Conservation (phyloP, 768 basidiomycete species). For the Cystoderma amianthinum region DNA sequence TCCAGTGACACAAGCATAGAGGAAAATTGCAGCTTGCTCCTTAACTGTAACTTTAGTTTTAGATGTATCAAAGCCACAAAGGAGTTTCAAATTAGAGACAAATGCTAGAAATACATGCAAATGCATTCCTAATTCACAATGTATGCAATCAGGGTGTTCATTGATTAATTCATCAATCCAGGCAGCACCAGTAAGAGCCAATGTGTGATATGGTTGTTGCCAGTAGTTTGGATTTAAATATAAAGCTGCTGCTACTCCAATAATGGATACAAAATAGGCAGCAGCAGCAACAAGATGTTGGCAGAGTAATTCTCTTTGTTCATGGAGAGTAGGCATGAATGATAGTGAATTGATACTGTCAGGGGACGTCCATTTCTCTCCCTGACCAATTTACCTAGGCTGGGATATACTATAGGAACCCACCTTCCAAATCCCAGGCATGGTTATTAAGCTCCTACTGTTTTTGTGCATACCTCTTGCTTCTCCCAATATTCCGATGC, state of each 20-base stretch:
- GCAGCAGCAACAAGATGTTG: no score
- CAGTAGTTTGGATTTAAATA: constrained; percentile 1
- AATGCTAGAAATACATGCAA: constrained; percentile 9
- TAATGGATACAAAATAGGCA: background rate
- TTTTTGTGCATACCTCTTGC: no score
- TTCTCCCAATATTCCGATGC: no score
- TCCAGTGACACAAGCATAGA: constrained; percentile 16
- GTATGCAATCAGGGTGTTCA: constrained; percentile 12
- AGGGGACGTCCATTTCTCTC: no score
- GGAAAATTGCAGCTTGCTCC: constrained; percentile 13
- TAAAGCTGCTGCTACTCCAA: background rate
- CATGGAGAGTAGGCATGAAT: no score
- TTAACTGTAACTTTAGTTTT: background rate
- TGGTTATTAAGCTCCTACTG: no score
- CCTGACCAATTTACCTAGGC: no score
- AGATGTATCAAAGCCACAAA: background rate
- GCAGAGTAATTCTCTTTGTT: no score
- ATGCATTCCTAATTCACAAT: constrained; percentile 8
- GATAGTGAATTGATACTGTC: no score
- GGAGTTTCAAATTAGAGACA: background rate
- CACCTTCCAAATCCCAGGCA: no score
- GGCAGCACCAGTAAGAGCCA: constrained; percentile 8
- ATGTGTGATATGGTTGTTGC: constrained; percentile 10
- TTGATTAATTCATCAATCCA: constrained; percentile 13
- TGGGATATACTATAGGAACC: no score